phyloP scores from a whole-genome alignment of 495 filamentous ascomycete genomes.

The Hypoxylon cercidicola region DNA sequence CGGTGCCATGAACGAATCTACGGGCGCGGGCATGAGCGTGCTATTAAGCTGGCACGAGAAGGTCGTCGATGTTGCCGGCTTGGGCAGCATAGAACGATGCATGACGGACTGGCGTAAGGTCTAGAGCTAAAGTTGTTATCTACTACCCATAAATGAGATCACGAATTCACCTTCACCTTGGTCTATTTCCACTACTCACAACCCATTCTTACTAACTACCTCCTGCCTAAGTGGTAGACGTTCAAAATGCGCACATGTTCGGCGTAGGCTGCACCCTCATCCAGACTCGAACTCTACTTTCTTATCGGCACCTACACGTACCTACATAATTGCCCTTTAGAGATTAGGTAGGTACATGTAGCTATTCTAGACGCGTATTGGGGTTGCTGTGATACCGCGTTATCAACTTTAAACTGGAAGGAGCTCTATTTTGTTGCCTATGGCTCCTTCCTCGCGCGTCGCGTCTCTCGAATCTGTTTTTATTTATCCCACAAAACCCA shows the following conservation, averaged over 20 bases:
- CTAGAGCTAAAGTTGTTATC: conserved; percentile 48
- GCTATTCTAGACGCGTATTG: too few relatives aligned
- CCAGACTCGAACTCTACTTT: too few relatives aligned
- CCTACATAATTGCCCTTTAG: too few relatives aligned
- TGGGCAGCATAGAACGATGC: conserved; percentile 85
- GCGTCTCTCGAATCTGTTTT: too few relatives aligned
- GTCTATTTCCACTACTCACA: neutral
- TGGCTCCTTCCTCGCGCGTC: neutral
- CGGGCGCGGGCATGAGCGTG: conserved; percentile 91
- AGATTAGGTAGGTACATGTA: too few relatives aligned
- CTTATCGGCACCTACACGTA: too few relatives aligned
- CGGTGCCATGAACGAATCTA: conserved; percentile 72
- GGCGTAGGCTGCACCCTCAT: too few relatives aligned
- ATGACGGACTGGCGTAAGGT: conserved; percentile 95
- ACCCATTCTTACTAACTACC: neutral
- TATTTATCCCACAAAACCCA: too few relatives aligned
- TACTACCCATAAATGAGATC: conserved; percentile 18
- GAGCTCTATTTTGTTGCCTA: neutral
- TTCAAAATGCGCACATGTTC: too few relatives aligned
- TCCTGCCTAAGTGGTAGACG: neutral
- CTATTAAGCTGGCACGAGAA: conserved; percentile 96
- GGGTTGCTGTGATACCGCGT: too few relatives aligned
- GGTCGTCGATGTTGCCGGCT: conserved; percentile 86
- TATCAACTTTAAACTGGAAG: too few relatives aligned
- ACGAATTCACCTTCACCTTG: conserved; percentile 4